phyloP scores from a whole-genome alignment of 257 asterid species.

The Solanum virginianum region DNA sequence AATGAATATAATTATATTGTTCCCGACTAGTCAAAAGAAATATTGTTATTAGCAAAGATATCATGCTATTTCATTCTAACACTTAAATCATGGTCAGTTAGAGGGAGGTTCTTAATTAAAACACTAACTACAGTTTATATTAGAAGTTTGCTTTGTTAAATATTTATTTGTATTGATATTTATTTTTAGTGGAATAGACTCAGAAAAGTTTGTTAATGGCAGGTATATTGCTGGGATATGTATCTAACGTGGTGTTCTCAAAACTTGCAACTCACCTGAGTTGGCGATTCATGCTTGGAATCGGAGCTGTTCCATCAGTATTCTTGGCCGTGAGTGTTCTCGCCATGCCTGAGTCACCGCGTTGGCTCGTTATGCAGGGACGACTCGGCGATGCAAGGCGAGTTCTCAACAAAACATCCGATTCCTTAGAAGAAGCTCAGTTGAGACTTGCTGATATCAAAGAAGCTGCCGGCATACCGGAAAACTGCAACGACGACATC shows the following conservation, averaged over 20 bases:
- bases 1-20: not conserved
- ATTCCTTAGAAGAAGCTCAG: slow-evolving; percentile 45
- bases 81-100: not conserved
- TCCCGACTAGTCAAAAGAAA: not conserved
- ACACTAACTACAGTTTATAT: too few relatives aligned
- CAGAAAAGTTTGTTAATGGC: not conserved
- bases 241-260: slow-evolving; percentile 56
- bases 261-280: slow-evolving; percentile 45
- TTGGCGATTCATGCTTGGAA: slow-evolving; percentile 85
- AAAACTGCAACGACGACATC: slow-evolving; percentile 39
- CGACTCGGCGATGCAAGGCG: slow-evolving; percentile 59
- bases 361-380: slow-evolving; percentile 91
- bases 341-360: slow-evolving; percentile 86
- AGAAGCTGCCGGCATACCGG: slow-evolving; percentile 62
- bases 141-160: too few relatives aligned
- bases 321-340: slow-evolving; percentile 50
- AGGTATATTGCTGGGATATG: slow-evolving; percentile 70
- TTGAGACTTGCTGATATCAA: slow-evolving; percentile 49
- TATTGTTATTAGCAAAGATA: not conserved
- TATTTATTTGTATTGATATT: not conserved
- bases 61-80: not conserved
- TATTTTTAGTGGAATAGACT: not conserved
- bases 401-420: slow-evolving; percentile 65
- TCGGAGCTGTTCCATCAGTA: slow-evolving; percentile 60
- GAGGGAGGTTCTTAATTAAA: not conserved